A percentile compares a stretch with the other conserved stretches of the same genome.
These are phyloP conservation scores for Apocynum venetum DNA, from an alignment of 257 asterid genomes.

Conservation along the genomic window DNA sequence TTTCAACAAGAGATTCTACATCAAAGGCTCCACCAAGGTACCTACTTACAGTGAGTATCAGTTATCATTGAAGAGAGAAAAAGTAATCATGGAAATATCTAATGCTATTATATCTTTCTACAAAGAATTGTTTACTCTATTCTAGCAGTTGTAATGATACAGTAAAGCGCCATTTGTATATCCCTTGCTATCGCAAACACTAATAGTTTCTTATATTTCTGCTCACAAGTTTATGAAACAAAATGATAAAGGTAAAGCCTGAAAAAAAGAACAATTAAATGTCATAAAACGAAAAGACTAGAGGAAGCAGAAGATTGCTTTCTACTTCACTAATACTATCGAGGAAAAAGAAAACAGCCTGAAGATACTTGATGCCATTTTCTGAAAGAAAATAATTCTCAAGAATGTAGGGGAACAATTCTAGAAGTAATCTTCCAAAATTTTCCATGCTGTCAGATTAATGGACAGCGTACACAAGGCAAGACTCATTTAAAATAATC, in stretches of 20 bases:
- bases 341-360: background rate
- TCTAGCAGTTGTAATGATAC: background rate
- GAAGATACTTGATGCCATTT: background rate
- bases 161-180: background rate
- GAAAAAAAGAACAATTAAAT: background rate
- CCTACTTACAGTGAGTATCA: conserved; percentile 31
- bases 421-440: background rate
- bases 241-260: background rate
- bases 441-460: background rate
- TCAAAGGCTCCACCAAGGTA: conserved; percentile 96
- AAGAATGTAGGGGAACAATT: background rate
- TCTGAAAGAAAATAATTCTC: background rate
- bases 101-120: background rate
- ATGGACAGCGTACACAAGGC: background rate
- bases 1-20: conserved; percentile 86
- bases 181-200: background rate
- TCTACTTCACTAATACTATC: background rate
- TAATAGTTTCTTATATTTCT: background rate
- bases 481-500: background rate
- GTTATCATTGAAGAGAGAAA: background rate
- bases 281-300: background rate
- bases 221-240: background rate
- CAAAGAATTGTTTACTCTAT: background rate
- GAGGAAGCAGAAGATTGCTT: background rate
- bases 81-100: background rate